Percentiles rank a stretch among this genome's conserved stretches.
These are phyloP conservation scores for Yarrowia keelungensis DNA, from an alignment of 805 yeast species.

Conservation along the genomic window DNA sequence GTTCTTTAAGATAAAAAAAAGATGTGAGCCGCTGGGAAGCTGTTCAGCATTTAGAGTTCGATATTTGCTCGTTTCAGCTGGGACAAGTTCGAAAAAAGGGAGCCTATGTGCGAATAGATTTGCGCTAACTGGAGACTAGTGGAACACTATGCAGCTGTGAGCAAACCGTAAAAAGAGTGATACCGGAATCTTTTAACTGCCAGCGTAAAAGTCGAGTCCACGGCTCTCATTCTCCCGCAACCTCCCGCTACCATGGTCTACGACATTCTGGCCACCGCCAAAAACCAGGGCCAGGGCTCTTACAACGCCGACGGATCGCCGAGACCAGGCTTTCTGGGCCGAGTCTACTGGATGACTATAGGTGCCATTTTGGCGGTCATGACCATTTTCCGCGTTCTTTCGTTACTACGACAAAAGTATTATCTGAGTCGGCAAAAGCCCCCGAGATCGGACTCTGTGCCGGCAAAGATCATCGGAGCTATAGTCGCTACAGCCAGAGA, in stretches of 20 bases:
- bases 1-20: no score
- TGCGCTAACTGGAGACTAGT: not conserved
- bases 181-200: not conserved
- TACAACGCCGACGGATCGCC: conserved; percentile 40
- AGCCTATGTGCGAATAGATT: not conserved
- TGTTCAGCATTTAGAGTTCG: not conserved
- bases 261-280: conserved; percentile 35
- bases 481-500: conserved; percentile 21
- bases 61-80: conserved; percentile 31
- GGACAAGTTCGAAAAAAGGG: not conserved
- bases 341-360: conserved; percentile 44
- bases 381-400: conserved; percentile 38
- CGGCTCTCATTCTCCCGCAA: not conserved
- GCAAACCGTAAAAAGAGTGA: conserved; percentile 14
- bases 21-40: not conserved
- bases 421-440: conserved; percentile 1
- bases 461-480: conserved; percentile 19
- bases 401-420: conserved; percentile 17
- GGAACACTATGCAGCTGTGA: conserved; percentile 11
- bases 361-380: conserved; percentile 43
- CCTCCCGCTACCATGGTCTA: conserved; percentile 8
- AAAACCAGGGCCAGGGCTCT: conserved; percentile 38
- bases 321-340: conserved; percentile 46
- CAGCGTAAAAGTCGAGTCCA: not conserved
- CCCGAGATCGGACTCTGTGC: conserved; percentile 17